phyloP scores from a whole-genome alignment of 371 early-diverging fungal genomes.

The Mortierella sp. region DNA sequence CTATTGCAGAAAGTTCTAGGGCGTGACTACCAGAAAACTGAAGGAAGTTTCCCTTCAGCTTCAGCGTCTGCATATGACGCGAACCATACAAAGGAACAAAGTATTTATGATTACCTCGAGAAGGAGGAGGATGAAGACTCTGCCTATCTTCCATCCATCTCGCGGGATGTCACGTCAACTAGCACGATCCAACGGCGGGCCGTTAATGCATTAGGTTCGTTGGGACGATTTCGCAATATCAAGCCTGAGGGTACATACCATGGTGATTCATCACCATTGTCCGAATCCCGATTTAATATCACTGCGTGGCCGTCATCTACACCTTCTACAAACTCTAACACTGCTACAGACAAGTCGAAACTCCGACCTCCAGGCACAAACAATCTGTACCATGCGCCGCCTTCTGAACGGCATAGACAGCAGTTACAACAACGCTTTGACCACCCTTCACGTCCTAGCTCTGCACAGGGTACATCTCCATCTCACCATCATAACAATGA shows the following conservation, averaged over 20 bases:
- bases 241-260: background rate
- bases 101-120: slow-evolving; percentile 29
- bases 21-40: background rate
- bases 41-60: background rate
- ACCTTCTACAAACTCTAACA: background rate
- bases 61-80: background rate
- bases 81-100: background rate
- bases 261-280: background rate
- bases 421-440: background rate
- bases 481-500: slow-evolving; percentile 3
- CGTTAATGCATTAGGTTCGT: background rate
- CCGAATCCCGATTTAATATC: background rate
- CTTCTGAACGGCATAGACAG: background rate
- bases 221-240: background rate
- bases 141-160: slow-evolving; percentile 32
- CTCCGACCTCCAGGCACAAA: background rate
- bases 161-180: slow-evolving; percentile 34
- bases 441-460: background rate
- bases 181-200: slow-evolving; percentile 26
- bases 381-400: background rate
- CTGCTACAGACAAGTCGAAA: background rate
- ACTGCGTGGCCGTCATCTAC: background rate
- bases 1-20: slow-evolving; percentile 28
- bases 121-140: slow-evolving; percentile 16
- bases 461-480: background rate